Base-by-base conservation (phyloP, 805 yeast genomes). In the Lachancea dasiensis region DNA sequence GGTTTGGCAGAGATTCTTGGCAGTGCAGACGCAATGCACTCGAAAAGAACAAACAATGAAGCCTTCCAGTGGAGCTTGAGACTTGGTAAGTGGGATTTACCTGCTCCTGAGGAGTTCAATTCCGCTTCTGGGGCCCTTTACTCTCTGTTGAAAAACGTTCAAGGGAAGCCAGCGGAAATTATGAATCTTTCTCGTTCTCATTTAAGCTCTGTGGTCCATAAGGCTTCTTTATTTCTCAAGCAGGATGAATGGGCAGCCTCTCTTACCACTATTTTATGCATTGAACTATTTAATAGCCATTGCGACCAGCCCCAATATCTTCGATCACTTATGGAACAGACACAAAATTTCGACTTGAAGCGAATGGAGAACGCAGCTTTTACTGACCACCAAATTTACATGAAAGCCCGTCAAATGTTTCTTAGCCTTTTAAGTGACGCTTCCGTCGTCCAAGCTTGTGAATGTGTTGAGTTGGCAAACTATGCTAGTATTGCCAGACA, bases 11-110 rank as follows among this genome's bases (percentile, higher is more conserved):
- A 64, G 23, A 27, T 42, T 4, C 45, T 75, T n/a, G 56, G 70
- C 6, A 58, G 61, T 26, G 58, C 60, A 7, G 47, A 44, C n/a
- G 22, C 32, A 10, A 15, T 20, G 22, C 30, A 15, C 6, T n/a
- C 10, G 5, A 16, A n/a, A 1, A 34, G 39, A 5, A 48, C 49
- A 8, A 36, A 44, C 2, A 54, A 51, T 16, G 55, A 56, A 17
- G 41, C 59, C 1, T 82, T 70, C 52, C 77, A 73, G 41, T 79
- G 86, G 75, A 73, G 79, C 1, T 81, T 95, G 86, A 82, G 82
- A 51, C 58, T 89, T 27, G 73, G 71, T 29, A 73, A 75, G 34
- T 89, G 97, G 97, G 81, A 81, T 38, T 43, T 83, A 1, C 85
- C 94, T 0, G 44, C 54, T 0, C 68, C 79, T 1, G 54, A 51